phyloP scores from a whole-genome alignment of 495 filamentous ascomycete genomes.

The Penicilliopsis zonata region DNA sequence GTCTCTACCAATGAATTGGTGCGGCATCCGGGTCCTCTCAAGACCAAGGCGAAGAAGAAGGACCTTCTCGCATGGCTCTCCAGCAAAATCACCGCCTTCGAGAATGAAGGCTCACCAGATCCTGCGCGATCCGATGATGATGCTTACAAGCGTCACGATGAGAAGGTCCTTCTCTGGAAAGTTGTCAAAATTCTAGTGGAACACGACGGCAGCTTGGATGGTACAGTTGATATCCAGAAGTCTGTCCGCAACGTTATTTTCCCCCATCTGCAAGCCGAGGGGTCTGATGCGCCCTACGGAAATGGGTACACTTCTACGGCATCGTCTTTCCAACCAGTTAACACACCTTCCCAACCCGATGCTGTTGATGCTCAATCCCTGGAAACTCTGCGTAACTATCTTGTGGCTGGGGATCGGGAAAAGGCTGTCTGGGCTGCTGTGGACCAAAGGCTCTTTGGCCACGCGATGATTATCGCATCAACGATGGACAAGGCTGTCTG shows the following conservation, averaged over 20 bases:
- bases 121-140: conserved; percentile 37
- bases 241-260: conserved; percentile 63
- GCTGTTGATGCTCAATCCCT: conserved; percentile 53
- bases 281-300: conserved; percentile 17
- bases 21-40: conserved; percentile 83
- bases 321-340: conserved; percentile 16
- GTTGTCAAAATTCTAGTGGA: conserved; percentile 70
- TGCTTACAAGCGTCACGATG: conserved; percentile 58
- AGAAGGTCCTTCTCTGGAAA: conserved; percentile 83
- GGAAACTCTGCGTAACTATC: conserved; percentile 53
- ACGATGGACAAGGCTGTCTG: conserved; percentile 59
- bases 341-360: conserved; percentile 37
- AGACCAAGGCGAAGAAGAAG: conserved; percentile 88
- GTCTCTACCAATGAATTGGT: conserved; percentile 57
- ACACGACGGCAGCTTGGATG: conserved; percentile 71
- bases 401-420: conserved; percentile 73
- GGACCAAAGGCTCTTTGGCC: conserved; percentile 91
- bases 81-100: conserved; percentile 57
- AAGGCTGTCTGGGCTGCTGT: conserved; percentile 90
- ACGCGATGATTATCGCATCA: conserved; percentile 85
- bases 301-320: conserved; percentile 10
- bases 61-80: conserved; percentile 76
- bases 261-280: conserved; percentile 38
- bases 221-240: conserved; percentile 57
- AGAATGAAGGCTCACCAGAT: conserved; percentile 42